Percentiles rank a stretch among this genome's conserved stretches.
Evolutionary conservation across 2,329 filamentous ascomycete genomes (phyloP).

Genomic region (Talaromyces sp.): DNA sequence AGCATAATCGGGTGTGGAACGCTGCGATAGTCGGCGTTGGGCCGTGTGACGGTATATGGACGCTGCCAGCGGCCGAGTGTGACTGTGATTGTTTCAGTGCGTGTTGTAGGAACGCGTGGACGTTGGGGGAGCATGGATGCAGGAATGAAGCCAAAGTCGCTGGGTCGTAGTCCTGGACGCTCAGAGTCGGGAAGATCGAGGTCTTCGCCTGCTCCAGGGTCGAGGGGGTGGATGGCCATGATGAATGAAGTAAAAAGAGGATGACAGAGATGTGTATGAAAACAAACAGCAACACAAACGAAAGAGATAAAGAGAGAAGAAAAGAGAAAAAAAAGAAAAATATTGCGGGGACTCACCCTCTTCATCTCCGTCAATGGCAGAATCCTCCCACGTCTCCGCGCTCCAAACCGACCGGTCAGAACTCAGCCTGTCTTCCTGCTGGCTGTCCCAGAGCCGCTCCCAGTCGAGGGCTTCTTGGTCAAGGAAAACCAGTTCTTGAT

Average conservation of each 20-base stretch:
- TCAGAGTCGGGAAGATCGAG: background rate
- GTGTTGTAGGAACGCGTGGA: background rate
- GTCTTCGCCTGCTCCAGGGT: background rate
- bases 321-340: background rate
- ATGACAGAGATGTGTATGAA: background rate
- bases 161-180: background rate
- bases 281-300: background rate
- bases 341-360: background rate
- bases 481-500: background rate
- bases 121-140: background rate
- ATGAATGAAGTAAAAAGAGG: too few species aligned
- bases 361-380: background rate
- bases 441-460: constrained; percentile 6
- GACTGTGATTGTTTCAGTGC: constrained; percentile 6
- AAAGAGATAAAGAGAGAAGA: background rate
- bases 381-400: background rate
- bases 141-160: background rate
- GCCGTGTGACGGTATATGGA: background rate
- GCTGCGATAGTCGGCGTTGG: constrained; percentile 5
- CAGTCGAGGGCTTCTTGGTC: background rate
- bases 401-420: background rate
- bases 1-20: constrained; percentile 5
- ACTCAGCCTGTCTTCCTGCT: background rate
- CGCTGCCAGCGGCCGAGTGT: constrained; percentile 1
- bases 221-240: background rate